These are phyloP conservation scores for Psilocybe cyanescens DNA, from an alignment of 768 basidiomycete genomes.

Conservation along the genomic window DNA sequence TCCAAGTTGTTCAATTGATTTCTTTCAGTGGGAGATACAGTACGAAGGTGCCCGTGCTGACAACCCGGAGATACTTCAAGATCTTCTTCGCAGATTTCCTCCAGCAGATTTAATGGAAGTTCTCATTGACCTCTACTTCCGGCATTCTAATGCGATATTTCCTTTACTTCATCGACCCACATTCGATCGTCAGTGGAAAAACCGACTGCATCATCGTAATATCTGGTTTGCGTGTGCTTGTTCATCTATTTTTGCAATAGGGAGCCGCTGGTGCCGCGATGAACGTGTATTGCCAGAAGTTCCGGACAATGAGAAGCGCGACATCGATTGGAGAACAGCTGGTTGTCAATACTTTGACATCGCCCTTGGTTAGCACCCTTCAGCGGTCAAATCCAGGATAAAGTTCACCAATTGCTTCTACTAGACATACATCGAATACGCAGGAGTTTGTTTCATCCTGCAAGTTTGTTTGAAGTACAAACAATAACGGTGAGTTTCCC, in stretches of 20 bases:
- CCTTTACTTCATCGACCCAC: slow-evolving; percentile 76
- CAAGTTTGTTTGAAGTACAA: slow-evolving; percentile 67
- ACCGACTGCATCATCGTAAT: slow-evolving; percentile 55
- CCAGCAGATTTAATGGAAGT: slow-evolving; percentile 57
- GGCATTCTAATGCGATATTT: slow-evolving; percentile 56
- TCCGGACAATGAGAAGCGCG: slow-evolving; percentile 27
- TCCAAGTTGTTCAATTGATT: slow-evolving; percentile 3
- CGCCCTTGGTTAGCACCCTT: slow-evolving; percentile 44
- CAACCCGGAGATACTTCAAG: slow-evolving; percentile 31
- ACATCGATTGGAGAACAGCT: slow-evolving; percentile 52
- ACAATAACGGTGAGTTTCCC: slow-evolving; percentile 32
- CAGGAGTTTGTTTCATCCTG: slow-evolving; percentile 56
- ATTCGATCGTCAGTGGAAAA: slow-evolving; percentile 64
- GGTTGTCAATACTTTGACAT: slow-evolving; percentile 51
- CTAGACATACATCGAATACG: slow-evolving; percentile 55
- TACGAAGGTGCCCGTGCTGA: slow-evolving; percentile 51
- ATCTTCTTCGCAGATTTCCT: slow-evolving; percentile 55
- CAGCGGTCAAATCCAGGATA: background rate
- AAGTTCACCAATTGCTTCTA: background rate
- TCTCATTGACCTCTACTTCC: slow-evolving; percentile 74
- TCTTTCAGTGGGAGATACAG: slow-evolving; percentile 57
- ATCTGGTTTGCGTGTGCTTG: slow-evolving; percentile 65
- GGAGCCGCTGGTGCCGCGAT: slow-evolving; percentile 68
- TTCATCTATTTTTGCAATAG: slow-evolving; percentile 69
- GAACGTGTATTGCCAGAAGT: slow-evolving; percentile 50